A percentile compares a stretch with the other conserved stretches of the same genome.
Evolutionary conservation across 2,329 filamentous ascomycete species (phyloP).

Genomic region (Aureobasidium subglaciale): DNA sequence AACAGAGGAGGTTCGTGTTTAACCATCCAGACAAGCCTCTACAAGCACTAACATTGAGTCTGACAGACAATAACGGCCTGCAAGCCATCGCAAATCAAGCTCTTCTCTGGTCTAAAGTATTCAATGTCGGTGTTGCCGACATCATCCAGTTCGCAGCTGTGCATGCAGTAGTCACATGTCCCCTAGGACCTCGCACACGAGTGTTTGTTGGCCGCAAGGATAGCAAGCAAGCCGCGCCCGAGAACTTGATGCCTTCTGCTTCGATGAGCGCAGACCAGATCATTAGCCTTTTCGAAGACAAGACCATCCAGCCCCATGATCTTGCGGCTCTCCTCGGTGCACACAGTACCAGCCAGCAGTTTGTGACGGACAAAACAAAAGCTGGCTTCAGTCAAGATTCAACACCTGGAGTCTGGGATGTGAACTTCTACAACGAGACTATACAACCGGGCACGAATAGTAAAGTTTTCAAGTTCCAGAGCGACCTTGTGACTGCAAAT

Average conservation of each 20-base stretch:
- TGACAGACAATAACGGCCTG: constrained; percentile 27
- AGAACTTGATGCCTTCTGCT: constrained; percentile 29
- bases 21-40: neutral
- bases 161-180: constrained; percentile 33
- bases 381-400: constrained; percentile 32
- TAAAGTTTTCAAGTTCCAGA: constrained; percentile 31
- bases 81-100: constrained; percentile 18
- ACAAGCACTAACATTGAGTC: neutral
- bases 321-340: constrained; percentile 32
- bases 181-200: constrained; percentile 32
- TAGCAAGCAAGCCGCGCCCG: constrained; percentile 27
- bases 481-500: constrained; percentile 30
- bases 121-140: constrained; percentile 32
- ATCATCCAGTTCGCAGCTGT: constrained; percentile 34
- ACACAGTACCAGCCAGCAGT: constrained; percentile 33
- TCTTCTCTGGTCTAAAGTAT: constrained; percentile 20
- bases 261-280: constrained; percentile 29
- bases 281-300: constrained; percentile 31
- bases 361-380: constrained; percentile 27
- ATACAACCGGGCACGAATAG: constrained; percentile 23
- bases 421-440: constrained; percentile 31
- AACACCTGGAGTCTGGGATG: constrained; percentile 27
- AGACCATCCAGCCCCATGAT: constrained; percentile 33
- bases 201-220: constrained; percentile 34
- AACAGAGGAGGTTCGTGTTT: constrained; percentile 19